Conservation (phyloP, 192 early-diverging fungal species). For the Backusella parvicylindrica region DNA sequence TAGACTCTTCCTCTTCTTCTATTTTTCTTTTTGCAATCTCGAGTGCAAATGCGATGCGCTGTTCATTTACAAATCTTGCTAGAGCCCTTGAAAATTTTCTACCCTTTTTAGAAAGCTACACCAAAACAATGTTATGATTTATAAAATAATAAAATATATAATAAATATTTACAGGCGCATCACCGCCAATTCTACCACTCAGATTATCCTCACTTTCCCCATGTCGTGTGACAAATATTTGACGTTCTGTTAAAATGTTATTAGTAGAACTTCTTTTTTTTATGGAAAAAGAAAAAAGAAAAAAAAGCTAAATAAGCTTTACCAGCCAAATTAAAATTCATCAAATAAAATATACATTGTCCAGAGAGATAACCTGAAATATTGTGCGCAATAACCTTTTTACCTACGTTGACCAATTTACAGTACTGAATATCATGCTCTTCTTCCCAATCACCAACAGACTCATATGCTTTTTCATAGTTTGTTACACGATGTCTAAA, state of each 20-base stretch:
- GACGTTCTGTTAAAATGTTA: conserved; percentile 58
- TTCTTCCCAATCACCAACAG: conserved; percentile 84
- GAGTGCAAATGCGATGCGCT: conserved; percentile 46
- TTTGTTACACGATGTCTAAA: conserved; percentile 83
- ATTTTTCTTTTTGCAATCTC: conserved; percentile 30
- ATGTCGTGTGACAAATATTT: conserved; percentile 91
- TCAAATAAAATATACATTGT: conserved; percentile 96
- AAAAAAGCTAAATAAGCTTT: too few species aligned
- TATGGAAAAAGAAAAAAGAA: too few species aligned
- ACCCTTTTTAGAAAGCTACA: conserved; percentile 66
- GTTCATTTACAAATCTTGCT: conserved; percentile 67
- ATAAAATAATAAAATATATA: too few species aligned
- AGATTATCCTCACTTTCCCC: conserved; percentile 90
- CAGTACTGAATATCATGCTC: conserved; percentile 80
- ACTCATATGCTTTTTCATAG: conserved; percentile 92
- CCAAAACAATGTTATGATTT: too few species aligned
- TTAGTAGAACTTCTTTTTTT: too few species aligned
- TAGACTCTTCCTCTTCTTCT: neutral
- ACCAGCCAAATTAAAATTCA: conserved; percentile 92
- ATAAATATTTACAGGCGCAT: conserved; percentile 13
- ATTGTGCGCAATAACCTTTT: conserved; percentile 93
- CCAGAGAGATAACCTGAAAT: conserved; percentile 89
- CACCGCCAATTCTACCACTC: conserved; percentile 72
- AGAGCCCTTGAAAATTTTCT: conserved; percentile 71
- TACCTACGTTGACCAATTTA: conserved; percentile 95